Evolutionary conservation across 2,329 filamentous ascomycete genomes (phyloP), one percentile per base, ranked within the genome.

Genomic region (Arthrobotrys sinensis): DNA sequence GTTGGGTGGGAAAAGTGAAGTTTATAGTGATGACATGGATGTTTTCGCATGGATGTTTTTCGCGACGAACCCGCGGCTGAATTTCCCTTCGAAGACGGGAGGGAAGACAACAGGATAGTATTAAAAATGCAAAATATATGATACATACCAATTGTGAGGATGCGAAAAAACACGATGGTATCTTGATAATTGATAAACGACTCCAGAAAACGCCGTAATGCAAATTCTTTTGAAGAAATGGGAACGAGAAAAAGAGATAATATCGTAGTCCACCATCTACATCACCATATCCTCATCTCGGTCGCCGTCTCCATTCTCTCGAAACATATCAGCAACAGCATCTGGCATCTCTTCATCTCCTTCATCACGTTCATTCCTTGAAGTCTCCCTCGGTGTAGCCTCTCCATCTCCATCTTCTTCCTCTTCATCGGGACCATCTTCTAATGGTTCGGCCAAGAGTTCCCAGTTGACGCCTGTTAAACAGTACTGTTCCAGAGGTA

Each of bases 401-500:
- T 82, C 82, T 4, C 83, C 83, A 12, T 83, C 83, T 10, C 10
- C 55, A 28, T 43, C n/a, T 28, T 60, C 55, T 5, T 85, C 86
- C 3, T 85, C 87, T 1, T 85, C 86, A n/a, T 83, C 84, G 0
- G 81, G 85, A 24, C 83, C 85, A 50, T 82, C 85, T 1, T 84
- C 85, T 1, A 85, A 83, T 66, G 86, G 86, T 40, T 87, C 87
- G 88, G 89, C 90, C 24, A 88, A 85, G 76, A 92, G 82, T 0
- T 89, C 89, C 90, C 90, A 92, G 78, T 88, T 88, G 64, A 89
- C 87, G 14, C 90, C 90, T 71, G 88, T 91, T 52, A 92, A 85
- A 34, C 91, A 90, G 81, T 91, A 92, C 70, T 90, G 87, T 85
- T 92, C 90, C 81, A 88, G 90, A 0, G 90, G 90, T 76, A 92